Base-by-base conservation (phyloP, 2,329 filamentous ascomycete species). In the Ambrosiella beaveri region DNA sequence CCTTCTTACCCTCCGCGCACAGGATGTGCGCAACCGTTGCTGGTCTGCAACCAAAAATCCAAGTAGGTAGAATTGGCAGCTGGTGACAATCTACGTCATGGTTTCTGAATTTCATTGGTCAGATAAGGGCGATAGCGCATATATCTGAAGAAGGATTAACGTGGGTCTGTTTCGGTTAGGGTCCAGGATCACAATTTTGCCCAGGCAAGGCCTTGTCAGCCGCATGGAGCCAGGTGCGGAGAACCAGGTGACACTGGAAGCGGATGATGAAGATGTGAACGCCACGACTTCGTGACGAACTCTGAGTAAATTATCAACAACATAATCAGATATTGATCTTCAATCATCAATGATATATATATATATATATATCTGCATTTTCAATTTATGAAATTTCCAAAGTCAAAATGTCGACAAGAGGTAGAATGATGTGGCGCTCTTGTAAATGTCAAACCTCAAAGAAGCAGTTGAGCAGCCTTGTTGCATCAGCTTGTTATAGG, bases 31-130 rank as follows among this genome's bases (percentile, higher is more conserved):
- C 44, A 54, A 44, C 50, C 44, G 15, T 45, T 38, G 17, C 47
- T 11, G 11, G 17, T 51, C 13, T 51, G 47, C 27, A 51, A 35
- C 45, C 47, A 55, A 51, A 51, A 55, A 35, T 44, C 40, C 17
- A 54, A 38, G 41, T 45, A 49, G n/a, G 13, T 9, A 17, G 19
- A 47, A 39, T 49, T 37, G 27, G 38, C 54, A 51, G 50, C 56
- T 49, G 54, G 35, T 35, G 45, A 49, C 55, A 52, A 60, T 56
- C 56, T 47, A 60, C 59, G 59, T 60, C 59, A 60, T 55, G 54
- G 51, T 41, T 41, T 27, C 35, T 5, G 5, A 7, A 17, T 38
- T 27, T 55, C 13, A 58, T 60, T 60, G 59, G 59, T 12, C 41
- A n/a, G 59, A 60, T 60, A 60, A 60, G 56, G 27, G 7, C 37